phyloP scores from a whole-genome alignment of 148 eudicot genomes.

The Chenopodium album region DNA sequence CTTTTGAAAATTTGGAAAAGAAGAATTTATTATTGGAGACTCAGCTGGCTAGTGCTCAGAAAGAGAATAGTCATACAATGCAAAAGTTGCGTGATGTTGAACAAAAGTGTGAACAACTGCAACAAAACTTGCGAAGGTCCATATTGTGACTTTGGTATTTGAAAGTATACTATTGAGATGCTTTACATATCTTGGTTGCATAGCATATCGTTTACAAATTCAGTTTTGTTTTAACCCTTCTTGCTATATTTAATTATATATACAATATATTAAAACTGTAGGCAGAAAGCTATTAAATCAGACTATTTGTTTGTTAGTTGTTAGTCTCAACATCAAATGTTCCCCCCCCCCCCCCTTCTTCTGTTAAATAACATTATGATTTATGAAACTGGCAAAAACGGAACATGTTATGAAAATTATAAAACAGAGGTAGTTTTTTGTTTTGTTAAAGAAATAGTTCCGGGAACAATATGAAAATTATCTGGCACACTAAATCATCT shows the following conservation, averaged over 20 bases:
- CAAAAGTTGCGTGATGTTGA: slow-evolving; percentile 70
- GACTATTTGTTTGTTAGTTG: no score
- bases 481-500: no score
- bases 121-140: slow-evolving; percentile 72
- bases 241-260: background rate
- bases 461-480: no score
- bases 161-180: background rate
- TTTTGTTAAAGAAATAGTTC: no score
- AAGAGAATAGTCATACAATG: slow-evolving; percentile 47
- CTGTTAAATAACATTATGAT: no score
- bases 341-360: no score
- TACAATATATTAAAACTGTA: no score
- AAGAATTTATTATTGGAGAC: slow-evolving; percentile 61
- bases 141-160: background rate
- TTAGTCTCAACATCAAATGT: no score
- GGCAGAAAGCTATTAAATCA: no score
- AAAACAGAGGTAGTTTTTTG: no score
- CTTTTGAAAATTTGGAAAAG: slow-evolving; percentile 57
- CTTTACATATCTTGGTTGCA: background rate
- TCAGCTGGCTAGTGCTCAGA: slow-evolving; percentile 63
- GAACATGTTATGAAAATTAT: no score
- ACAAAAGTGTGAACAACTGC: slow-evolving; percentile 64
- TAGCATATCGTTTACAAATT: background rate
- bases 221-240: background rate
- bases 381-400: no score